phyloP scores from a whole-genome alignment of 2,329 filamentous ascomycete species.

The Nemania sp. region DNA sequence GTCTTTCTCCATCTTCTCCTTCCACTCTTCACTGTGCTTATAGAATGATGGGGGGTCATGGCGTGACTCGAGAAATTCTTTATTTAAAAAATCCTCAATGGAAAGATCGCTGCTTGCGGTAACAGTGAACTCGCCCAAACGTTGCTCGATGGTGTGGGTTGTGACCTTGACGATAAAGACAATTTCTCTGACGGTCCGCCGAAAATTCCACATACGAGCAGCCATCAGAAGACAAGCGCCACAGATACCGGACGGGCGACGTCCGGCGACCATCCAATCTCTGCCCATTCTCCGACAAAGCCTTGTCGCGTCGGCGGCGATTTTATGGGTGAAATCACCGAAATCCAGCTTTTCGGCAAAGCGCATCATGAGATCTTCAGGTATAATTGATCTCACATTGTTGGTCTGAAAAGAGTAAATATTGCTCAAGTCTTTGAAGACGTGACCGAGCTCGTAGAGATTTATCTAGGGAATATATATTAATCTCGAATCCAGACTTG shows the following conservation, averaged over 20 bases:
- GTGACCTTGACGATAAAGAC: conserved; percentile 99
- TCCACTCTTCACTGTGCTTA: conserved; percentile 70
- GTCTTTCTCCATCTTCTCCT: conserved; percentile 64
- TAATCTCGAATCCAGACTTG: conserved; percentile 19
- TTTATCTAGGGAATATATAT: conserved; percentile 68
- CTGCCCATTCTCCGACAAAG: conserved; percentile 93
- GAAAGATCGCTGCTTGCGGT: conserved; percentile 88
- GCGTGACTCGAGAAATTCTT: conserved; percentile 75
- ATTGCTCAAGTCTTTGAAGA: conserved; percentile 85
- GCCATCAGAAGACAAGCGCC: conserved; percentile 95
- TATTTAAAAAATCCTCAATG: conserved; percentile 84
- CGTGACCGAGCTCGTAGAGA: conserved; percentile 90
- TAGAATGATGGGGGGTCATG: conserved; percentile 89
- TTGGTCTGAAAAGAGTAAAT: conserved; percentile 75
- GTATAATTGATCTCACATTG: conserved; percentile 74
- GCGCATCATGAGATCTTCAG: conserved; percentile 90
- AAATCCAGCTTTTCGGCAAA: conserved; percentile 96
- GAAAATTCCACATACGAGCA: conserved; percentile 98
- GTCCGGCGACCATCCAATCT: conserved; percentile 97
- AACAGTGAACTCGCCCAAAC: conserved; percentile 89
- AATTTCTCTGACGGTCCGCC: conserved; percentile 90
- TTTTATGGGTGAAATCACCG: conserved; percentile 80
- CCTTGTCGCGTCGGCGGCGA: conserved; percentile 87
- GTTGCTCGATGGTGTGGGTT: conserved; percentile 90
- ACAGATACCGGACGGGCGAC: conserved; percentile 92